phyloP scores from a whole-genome alignment of 2,329 filamentous ascomycete species.

The Arthrobotrys megalospora region DNA sequence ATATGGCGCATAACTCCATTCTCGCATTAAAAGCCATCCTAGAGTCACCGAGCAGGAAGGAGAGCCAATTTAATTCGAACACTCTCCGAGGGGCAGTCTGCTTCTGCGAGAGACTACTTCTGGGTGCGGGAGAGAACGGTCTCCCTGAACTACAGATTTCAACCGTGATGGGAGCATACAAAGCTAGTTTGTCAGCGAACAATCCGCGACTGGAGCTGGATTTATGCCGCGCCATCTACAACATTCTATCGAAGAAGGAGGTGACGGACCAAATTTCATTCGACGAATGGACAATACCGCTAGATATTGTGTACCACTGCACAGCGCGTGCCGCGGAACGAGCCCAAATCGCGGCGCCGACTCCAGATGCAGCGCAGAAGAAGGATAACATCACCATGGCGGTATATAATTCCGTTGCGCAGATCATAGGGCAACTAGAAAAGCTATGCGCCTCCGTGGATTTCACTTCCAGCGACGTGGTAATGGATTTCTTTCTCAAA shows the following conservation, averaged over 20 bases:
- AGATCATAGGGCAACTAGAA: constrained; percentile 71
- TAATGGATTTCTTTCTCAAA: constrained; percentile 77
- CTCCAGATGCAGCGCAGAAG: constrained; percentile 36
- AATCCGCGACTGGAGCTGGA: constrained; percentile 65
- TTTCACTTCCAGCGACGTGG: constrained; percentile 76
- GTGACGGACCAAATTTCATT: constrained; percentile 63
- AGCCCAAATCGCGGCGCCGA: constrained; percentile 60
- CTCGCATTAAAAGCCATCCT: constrained; percentile 77
- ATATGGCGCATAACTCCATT: constrained; percentile 79
- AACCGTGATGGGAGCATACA: constrained; percentile 64
- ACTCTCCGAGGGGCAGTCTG: constrained; percentile 74
- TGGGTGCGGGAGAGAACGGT: constrained; percentile 71
- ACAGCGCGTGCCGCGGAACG: constrained; percentile 62
- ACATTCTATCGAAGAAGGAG: constrained; percentile 63
- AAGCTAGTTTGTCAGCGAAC: constrained; percentile 64
- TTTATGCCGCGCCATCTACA: constrained; percentile 65
- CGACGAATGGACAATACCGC: constrained; percentile 64
- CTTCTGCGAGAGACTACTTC: constrained; percentile 76
- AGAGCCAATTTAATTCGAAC: constrained; percentile 68
- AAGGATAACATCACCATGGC: constrained; percentile 59
- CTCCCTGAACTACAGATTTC: constrained; percentile 64
- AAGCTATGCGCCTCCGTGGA: constrained; percentile 68
- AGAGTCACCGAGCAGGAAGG: constrained; percentile 72
- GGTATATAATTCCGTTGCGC: constrained; percentile 65
- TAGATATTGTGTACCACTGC: constrained; percentile 65